These are phyloP conservation scores for Scheffersomyces stipitis DNA, from an alignment of 805 yeast genomes.

Conservation along the genomic window DNA sequence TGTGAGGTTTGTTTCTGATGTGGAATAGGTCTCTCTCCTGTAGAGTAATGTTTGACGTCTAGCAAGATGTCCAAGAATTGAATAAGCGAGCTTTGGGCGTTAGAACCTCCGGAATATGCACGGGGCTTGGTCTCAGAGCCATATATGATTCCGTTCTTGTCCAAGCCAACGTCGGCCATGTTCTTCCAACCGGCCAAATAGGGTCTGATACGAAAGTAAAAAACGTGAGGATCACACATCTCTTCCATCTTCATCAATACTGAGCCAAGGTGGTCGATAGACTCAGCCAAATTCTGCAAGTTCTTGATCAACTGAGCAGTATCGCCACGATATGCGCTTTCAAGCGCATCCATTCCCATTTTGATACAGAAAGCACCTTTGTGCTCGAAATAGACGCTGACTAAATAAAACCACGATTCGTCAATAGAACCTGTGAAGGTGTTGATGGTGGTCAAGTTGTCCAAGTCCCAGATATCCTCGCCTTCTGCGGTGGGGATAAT, in stretches of 20 bases:
- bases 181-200: slow-evolving; percentile 93
- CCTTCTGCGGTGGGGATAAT: slow-evolving; percentile 45
- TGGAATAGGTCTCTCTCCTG: slow-evolving; percentile 55
- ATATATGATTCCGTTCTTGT: slow-evolving; percentile 68
- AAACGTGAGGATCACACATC: slow-evolving; percentile 91
- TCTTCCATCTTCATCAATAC: slow-evolving; percentile 83
- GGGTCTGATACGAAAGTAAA: slow-evolving; percentile 84
- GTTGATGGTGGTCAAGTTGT: slow-evolving; percentile 71
- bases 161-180: slow-evolving; percentile 82
- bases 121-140: slow-evolving; percentile 62
- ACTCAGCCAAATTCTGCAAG: slow-evolving; percentile 68
- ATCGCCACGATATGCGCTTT: slow-evolving; percentile 50
- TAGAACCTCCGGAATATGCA: slow-evolving; percentile 82
- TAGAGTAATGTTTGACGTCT: slow-evolving; percentile 73
- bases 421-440: slow-evolving; percentile 90
- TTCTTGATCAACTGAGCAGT: slow-evolving; percentile 38
- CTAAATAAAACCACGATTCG: slow-evolving; percentile 91
- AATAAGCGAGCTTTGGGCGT: slow-evolving; percentile 88
- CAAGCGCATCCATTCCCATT: slow-evolving; percentile 67
- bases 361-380: slow-evolving; percentile 72
- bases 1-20: slow-evolving; percentile 6
- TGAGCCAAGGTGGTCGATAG: slow-evolving; percentile 70
- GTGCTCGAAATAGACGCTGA: slow-evolving; percentile 82
- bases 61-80: slow-evolving; percentile 81
- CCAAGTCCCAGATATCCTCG: slow-evolving; percentile 50